Base-by-base conservation (phyloP, 1,284 basidiomycete genomes). In the Moesziomyces antarcticus region DNA sequence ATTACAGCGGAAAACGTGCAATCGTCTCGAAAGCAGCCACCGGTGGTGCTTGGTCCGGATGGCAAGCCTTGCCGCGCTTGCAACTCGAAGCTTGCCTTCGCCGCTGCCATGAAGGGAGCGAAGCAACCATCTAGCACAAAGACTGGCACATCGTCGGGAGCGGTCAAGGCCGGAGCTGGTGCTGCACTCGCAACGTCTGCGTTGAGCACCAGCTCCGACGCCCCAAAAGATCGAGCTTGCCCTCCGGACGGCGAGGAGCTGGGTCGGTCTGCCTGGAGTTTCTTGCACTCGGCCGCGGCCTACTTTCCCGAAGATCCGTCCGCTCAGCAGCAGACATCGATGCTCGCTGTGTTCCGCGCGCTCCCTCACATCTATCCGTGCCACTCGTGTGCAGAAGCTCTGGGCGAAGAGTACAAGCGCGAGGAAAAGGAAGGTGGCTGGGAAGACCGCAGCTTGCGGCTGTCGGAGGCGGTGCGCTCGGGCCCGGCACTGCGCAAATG, bases 1-100 rank as follows among this genome's bases (percentile, higher is more conserved):
- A 41, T 73, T 46, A 65, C 55, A 3, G 43, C 61, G 18, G 51
- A 55, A 10, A 62, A 53, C n/a, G 55, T 69, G 10, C 50, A 43
- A 13, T 50, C 60, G 1, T 54, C 67, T 3, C 44, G 56, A 11
- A 44, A 62, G 48, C 59, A 71, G 27, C 46, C 55, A 13, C 37
- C 52, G 20, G 73, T 83, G 0, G 74, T 83, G 16, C 65, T 84
- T 0, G 80, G 82, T 1, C 79, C 82, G 3, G 82, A 84, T 50
- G 82, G 82, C 5, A 84, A 84, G 47, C 82, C 82, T 20, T 84
- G 82, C 61, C 70, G 80, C 37, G 80, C 80, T 22, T 84, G 82
- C 66, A 79, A 77, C 51, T 73, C 79, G 7, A 81, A 81, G 53
- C 56, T 80, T 4, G 81, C 80, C 1, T 83, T 84, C 33, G 59